Evolutionary conservation across 1,284 basidiomycete genomes (phyloP).

Genomic region (Fomitopsis schrenkii): DNA sequence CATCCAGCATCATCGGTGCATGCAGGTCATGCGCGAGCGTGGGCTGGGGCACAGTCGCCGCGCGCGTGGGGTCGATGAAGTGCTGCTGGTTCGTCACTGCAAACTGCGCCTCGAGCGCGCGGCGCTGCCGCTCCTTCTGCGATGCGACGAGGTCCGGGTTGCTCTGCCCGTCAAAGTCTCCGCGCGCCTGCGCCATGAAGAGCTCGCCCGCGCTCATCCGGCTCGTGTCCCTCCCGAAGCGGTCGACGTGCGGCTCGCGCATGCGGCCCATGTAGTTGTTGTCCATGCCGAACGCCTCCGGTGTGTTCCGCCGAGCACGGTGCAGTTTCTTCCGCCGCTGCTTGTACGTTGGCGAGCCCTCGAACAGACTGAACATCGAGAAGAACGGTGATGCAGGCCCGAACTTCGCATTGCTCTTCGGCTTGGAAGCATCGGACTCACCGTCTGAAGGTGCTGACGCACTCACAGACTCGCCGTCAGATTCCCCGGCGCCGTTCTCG

Average conservation of each 20-base stretch:
- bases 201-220: conserved; percentile 54
- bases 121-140: conserved; percentile 29
- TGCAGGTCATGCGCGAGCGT: neutral
- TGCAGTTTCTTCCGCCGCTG: conserved; percentile 75
- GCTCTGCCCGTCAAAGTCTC: conserved; percentile 37
- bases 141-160: conserved; percentile 26
- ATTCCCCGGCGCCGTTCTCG: conserved; percentile 23
- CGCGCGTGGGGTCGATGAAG: neutral
- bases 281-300: neutral
- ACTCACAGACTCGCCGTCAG: conserved; percentile 20
- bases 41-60: neutral
- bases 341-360: conserved; percentile 83
- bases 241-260: conserved; percentile 25
- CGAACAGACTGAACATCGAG: conserved; percentile 71
- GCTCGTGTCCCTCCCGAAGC: conserved; percentile 26
- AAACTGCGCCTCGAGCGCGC: conserved; percentile 18
- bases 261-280: conserved; percentile 2
- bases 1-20: conserved; percentile 3
- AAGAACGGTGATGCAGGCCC: conserved; percentile 50
- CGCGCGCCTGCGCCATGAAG: conserved; percentile 57
- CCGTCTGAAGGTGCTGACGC: conserved; percentile 18
- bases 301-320: neutral
- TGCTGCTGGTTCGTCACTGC: neutral
- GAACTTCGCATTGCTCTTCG: conserved; percentile 18
- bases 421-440: conserved; percentile 9